phyloP scores from a whole-genome alignment of 768 basidiomycete species.

The Boletus reticulatus region DNA sequence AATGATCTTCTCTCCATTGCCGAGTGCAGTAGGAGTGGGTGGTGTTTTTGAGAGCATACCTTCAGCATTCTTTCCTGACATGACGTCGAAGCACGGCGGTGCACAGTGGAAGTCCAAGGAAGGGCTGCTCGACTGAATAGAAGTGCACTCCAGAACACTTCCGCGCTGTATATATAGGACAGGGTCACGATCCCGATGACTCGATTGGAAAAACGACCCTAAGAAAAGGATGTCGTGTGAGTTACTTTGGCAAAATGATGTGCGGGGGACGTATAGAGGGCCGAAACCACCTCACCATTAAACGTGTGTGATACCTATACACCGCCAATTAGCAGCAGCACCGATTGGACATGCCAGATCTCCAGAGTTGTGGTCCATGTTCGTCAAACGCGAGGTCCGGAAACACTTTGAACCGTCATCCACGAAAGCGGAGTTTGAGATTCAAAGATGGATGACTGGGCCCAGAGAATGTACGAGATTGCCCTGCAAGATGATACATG shows the following conservation, averaged over 20 bases:
- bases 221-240: background rate
- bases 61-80: conserved; percentile 10
- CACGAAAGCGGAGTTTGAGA: background rate
- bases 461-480: too few relatives aligned
- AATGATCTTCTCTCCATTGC: conserved; percentile 3
- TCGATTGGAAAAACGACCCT: background rate
- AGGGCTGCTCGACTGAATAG: background rate
- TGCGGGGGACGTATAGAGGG: background rate
- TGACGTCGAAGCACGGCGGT: background rate
- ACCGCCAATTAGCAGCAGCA: background rate
- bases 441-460: too few relatives aligned
- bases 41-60: background rate
- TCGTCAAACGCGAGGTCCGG: background rate
- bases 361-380: background rate
- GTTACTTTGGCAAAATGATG: background rate
- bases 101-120: background rate
- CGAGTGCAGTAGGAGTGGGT: background rate
- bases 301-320: background rate
- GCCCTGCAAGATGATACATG: too few relatives aligned
- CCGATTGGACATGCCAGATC: too few relatives aligned
- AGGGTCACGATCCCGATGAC: background rate
- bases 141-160: background rate
- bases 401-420: background rate
- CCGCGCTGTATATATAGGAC: conserved; percentile 13
- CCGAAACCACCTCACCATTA: background rate